A percentile compares a stretch with the other conserved stretches of the same genome.
Conservation (phyloP, 225 moss, liverwort and hornwort species). For the Rhytidiadelphus loreus region DNA sequence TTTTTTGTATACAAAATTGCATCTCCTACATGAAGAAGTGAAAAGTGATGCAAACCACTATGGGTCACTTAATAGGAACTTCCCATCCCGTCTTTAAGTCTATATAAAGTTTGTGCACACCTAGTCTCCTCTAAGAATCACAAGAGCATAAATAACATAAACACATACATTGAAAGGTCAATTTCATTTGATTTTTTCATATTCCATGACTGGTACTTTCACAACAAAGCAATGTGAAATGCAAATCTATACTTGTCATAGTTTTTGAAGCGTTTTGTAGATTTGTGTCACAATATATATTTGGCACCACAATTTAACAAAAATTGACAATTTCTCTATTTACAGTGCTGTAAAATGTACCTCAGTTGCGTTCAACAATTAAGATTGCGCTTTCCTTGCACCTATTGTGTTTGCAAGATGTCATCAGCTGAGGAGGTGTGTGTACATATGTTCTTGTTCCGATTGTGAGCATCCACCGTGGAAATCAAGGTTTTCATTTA, state of each 20-base stretch:
- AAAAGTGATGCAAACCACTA: background rate
- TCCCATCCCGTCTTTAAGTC: accelerated
- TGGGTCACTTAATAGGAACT: background rate
- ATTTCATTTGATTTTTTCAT: background rate
- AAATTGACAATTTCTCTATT: background rate
- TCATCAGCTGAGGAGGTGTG: background rate
- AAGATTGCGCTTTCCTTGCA: background rate
- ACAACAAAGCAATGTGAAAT: background rate
- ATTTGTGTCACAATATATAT: background rate
- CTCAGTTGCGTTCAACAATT: background rate
- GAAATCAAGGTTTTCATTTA: background rate
- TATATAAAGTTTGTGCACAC: background rate
- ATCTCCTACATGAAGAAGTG: background rate
- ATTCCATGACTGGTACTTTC: background rate
- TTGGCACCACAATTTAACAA: background rate
- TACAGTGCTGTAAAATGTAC: background rate
- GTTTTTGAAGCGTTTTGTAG: background rate
- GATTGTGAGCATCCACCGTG: background rate
- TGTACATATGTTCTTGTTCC: background rate
- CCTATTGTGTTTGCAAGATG: background rate
- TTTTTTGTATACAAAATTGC: background rate
- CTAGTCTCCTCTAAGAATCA: background rate
- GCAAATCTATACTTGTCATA: background rate
- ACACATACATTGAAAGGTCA: background rate
- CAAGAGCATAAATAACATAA: background rate